Base-by-base conservation (phyloP, 2,329 filamentous ascomycete species). In the Exophiala viscosa region DNA sequence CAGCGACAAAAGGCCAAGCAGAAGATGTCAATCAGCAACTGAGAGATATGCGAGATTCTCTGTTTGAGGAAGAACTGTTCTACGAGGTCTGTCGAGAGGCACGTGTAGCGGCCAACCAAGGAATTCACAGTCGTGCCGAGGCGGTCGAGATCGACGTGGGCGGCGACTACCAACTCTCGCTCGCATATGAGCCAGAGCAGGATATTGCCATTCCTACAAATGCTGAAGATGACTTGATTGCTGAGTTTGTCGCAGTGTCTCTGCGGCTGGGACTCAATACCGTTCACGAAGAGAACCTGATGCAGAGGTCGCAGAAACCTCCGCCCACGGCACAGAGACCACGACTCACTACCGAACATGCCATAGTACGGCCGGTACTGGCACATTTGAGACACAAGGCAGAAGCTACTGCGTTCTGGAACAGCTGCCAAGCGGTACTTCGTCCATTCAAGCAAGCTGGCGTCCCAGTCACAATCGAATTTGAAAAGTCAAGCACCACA, bases 41-140 rank as follows among this genome's bases (percentile, higher is more conserved):
- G 67, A 60, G 32, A n/a, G 50, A 62, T 34, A 50, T 51, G 18
- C 79, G 80, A 3, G 73, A 76, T 38, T 76, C 79, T 1, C 70
- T 82, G 4, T 74, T 76, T 20, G 77, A 82, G 33, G 79, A 85
- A 2, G 93, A 99, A 66, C 73, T 99, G 1, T 96, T 90, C 79
- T 85, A 95, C 62, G 93, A 99, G 70, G 76, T 97, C 54, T 85
- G 86, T 47, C 81, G 89, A 14, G 93, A 99, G 70, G 84, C 87
- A 0, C 85, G 90, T 13, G 78, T 79, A 0, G 75, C 96, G 17
- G 78, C 85, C 2, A 83, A 84, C 9, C 84, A 88, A 55, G 82
- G 85, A 8, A 85, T 96, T 10, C 79, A 78, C 20, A 79, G 84
- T 11, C 77, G 82, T 33, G 82, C 79, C 11, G 73, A 80, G 20